Conservation (phyloP, 192 early-diverging fungal genomes). For the Jimgerdemannia lactiflua region DNA sequence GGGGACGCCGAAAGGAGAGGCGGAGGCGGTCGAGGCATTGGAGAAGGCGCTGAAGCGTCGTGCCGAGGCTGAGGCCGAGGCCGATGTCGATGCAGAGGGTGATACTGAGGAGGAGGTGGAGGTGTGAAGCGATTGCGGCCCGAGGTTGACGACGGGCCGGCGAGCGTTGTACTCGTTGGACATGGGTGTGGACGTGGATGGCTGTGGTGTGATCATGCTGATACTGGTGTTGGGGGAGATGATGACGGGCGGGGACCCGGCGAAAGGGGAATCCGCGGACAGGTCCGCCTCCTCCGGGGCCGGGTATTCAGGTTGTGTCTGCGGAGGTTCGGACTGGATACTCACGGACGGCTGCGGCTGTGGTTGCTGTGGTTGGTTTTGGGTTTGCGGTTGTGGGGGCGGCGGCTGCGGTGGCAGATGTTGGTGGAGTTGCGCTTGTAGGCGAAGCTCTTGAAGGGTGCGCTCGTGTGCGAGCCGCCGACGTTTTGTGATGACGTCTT, state of each 20-base stretch:
- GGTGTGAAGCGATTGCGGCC: no score
- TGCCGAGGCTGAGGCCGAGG: not conserved
- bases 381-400: not conserved
- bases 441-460: not conserved
- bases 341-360: not conserved
- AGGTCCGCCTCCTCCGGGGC: not conserved
- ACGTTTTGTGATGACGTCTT: slow-evolving; percentile 27
- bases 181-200: not conserved
- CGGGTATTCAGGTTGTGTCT: not conserved
- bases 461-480: not conserved
- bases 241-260: no score
- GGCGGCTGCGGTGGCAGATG: slow-evolving; percentile 6
- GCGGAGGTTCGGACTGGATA: not conserved
- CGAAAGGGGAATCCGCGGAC: not conserved
- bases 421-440: slow-evolving; percentile 4
- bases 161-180: not conserved
- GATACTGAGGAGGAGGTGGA: not conserved
- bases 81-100: not conserved
- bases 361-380: slow-evolving; percentile 2
- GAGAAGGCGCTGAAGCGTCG: not conserved
- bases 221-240: no score
- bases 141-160: no score
- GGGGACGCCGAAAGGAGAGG: not conserved
- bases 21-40: not conserved
- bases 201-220: not conserved